These are phyloP conservation scores for Serendipita sp. DNA, from an alignment of 768 basidiomycete genomes.

Conservation along the genomic window DNA sequence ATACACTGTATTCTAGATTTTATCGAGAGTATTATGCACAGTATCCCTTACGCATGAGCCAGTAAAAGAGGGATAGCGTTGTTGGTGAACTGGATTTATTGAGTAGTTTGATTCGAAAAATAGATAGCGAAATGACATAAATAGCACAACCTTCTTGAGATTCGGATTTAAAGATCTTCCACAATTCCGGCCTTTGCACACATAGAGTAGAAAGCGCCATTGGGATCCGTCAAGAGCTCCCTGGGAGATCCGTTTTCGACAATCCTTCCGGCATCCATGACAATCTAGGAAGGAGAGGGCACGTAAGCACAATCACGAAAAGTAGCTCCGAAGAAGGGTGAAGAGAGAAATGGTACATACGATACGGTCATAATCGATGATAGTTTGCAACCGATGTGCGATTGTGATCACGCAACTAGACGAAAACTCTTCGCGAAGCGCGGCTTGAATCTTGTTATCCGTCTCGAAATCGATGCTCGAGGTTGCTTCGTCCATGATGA, in stretches of 20 bases:
- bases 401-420: slow-evolving; percentile 25
- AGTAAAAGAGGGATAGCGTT: no score
- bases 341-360: slow-evolving; percentile 20
- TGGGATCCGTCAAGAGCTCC: not conserved
- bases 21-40: no score
- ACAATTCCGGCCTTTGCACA: slow-evolving; percentile 3
- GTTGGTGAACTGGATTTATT: no score
- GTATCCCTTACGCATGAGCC: no score
- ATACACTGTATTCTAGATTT: no score
- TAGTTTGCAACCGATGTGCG: slow-evolving; percentile 27
- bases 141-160: no score
- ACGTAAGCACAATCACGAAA: not conserved
- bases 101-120: no score
- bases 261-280: slow-evolving; percentile 1
- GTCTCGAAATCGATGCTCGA: slow-evolving; percentile 57
- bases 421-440: slow-evolving; percentile 68
- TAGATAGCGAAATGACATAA: no score
- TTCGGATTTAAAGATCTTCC: no score
- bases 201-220: not conserved
- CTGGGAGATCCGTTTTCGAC: not conserved
- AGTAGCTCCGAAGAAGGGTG: not conserved
- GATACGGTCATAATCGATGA: slow-evolving; percentile 26
- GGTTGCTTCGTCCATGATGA: slow-evolving; percentile 71
- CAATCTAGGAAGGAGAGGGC: not conserved
- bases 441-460: slow-evolving; percentile 77